Evolutionary conservation across 1,284 basidiomycete genomes (phyloP).

Genomic region (Trametes polyzona): DNA sequence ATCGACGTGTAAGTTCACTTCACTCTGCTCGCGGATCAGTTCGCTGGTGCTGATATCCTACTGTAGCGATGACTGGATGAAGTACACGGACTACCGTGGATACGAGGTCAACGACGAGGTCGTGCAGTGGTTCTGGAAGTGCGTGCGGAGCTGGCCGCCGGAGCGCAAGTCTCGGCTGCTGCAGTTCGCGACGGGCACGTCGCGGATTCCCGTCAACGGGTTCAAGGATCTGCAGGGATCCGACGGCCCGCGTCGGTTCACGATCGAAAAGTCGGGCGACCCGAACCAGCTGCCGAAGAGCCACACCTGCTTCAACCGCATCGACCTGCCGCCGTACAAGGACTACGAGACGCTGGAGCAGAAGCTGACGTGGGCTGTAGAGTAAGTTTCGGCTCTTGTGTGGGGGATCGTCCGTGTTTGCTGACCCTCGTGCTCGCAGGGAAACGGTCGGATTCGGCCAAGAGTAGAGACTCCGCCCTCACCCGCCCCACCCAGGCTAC

Average conservation of each 20-base stretch:
- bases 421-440: constrained; percentile 30
- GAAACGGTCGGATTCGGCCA: constrained; percentile 53
- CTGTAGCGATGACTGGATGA: constrained; percentile 81
- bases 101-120: constrained; percentile 92
- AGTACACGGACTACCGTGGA: constrained; percentile 84
- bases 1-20: constrained; percentile 81
- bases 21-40: neutral
- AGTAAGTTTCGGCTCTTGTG: constrained; percentile 54
- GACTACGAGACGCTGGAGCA: constrained; percentile 89
- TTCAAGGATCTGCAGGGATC: constrained; percentile 99
- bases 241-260: constrained; percentile 93
- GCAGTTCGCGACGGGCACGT: constrained; percentile 98
- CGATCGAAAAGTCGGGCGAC: constrained; percentile 96
- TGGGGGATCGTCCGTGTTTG: constrained; percentile 4
- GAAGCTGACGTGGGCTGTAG: constrained; percentile 89
- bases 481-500: neutral
- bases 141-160: constrained; percentile 93
- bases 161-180: constrained; percentile 94
- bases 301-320: constrained; percentile 91
- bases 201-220: constrained; percentile 96
- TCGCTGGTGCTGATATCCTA: neutral
- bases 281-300: constrained; percentile 87
- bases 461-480: constrained; percentile 36
- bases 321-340: constrained; percentile 92
- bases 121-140: constrained; percentile 99